phyloP scores from a whole-genome alignment of 2,329 filamentous ascomycete species.

The Alternaria hordeiaustralica region DNA sequence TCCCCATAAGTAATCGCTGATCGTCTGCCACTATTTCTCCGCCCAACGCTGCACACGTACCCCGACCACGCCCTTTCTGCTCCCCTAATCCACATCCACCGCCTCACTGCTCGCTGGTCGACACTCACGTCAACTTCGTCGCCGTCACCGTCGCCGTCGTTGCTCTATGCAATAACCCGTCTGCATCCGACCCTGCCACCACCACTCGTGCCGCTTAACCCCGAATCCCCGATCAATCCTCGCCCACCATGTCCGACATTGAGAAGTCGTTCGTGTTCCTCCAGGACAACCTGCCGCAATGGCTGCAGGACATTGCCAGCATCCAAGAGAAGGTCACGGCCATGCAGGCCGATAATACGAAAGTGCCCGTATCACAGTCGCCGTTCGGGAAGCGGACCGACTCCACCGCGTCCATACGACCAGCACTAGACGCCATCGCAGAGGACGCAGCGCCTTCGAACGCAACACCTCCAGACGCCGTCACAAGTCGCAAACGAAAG shows the following conservation, averaged over 20 bases:
- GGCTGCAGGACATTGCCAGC: conserved; percentile 42
- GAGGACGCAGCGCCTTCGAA: conserved; percentile 26
- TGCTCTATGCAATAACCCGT: conserved; percentile 5
- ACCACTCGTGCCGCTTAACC: not conserved
- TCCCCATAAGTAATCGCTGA: conserved; percentile 31
- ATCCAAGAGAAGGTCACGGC: conserved; percentile 42
- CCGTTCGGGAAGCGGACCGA: conserved; percentile 41
- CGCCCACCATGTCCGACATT: conserved; percentile 46
- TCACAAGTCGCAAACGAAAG: conserved; percentile 51
- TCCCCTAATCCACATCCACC: not conserved
- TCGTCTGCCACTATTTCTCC: conserved; percentile 12
- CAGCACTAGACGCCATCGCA: conserved; percentile 26
- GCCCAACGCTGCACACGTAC: conserved; percentile 1
- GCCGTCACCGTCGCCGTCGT: not conserved
- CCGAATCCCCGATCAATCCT: not conserved
- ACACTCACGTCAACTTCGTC: conserved; percentile 7
- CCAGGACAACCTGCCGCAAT: conserved; percentile 48
- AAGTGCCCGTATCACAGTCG: conserved; percentile 33
- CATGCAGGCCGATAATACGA: conserved; percentile 44
- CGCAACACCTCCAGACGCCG: conserved; percentile 22
- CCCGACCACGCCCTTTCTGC: not conserved
- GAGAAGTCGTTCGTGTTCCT: conserved; percentile 48
- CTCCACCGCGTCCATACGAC: conserved; percentile 48
- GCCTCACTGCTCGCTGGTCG: conserved; percentile 21
- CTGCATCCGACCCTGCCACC: not conserved